These are phyloP conservation scores for Termitomyces sp. DNA, from an alignment of 768 basidiomycete species.

Conservation along the genomic window DNA sequence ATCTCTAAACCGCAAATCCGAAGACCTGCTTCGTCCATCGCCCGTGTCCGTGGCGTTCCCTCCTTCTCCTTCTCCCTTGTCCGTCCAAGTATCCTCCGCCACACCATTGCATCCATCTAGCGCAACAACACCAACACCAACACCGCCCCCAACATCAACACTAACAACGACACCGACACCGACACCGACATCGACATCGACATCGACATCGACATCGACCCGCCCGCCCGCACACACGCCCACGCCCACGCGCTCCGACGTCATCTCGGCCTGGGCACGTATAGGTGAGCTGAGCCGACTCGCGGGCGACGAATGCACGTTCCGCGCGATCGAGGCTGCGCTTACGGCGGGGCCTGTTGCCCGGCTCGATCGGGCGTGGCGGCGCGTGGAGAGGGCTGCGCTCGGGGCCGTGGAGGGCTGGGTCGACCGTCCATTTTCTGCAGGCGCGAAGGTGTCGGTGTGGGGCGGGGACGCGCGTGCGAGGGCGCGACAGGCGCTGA, in stretches of 20 bases:
- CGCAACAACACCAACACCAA: no score
- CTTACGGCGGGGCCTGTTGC: conserved; percentile 72
- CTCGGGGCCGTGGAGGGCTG: conserved; percentile 60
- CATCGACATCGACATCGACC: no score
- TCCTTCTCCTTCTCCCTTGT: no score
- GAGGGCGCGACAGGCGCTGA: conserved; percentile 41
- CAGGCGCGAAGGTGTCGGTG: conserved; percentile 39
- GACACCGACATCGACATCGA: no score
- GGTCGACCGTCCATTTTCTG: conserved; percentile 41
- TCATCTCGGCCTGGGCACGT: conserved; percentile 67
- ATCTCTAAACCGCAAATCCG: not conserved
- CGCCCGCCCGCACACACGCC: conserved; percentile 12
- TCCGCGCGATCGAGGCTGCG: conserved; percentile 68
- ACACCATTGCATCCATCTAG: no score
- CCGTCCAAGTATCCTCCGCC: no score
- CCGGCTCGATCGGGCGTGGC: conserved; percentile 76
- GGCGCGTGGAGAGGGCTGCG: conserved; percentile 58
- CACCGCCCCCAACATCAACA: no score
- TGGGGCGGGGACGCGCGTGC: conserved; percentile 64
- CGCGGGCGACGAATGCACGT: conserved; percentile 77
- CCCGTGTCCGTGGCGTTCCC: no score
- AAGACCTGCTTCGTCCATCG: not conserved
- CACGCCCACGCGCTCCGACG: conserved; percentile 61
- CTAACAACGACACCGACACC: no score
- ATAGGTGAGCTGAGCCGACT: conserved; percentile 68